A percentile compares a stretch with the other conserved stretches of the same genome.
Conservation (phyloP, 495 filamentous ascomycete species). For the Cetradonia linearis region DNA sequence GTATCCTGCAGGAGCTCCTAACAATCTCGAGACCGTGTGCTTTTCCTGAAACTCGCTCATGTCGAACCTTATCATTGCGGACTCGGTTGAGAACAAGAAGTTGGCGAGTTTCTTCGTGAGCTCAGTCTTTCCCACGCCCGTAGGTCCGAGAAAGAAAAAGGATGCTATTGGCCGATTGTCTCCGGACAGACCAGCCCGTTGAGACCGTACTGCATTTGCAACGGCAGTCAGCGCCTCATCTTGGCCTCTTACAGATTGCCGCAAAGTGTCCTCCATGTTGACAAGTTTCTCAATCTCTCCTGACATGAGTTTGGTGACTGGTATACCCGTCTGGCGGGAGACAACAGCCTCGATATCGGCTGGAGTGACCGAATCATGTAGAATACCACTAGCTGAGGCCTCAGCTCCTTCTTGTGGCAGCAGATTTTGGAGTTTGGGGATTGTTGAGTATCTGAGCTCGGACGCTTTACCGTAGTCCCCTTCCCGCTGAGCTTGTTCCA, state of each 20-base stretch:
- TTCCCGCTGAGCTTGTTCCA: slow-evolving; percentile 78
- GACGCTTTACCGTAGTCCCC: slow-evolving; percentile 86
- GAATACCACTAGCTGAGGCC: slow-evolving; percentile 36
- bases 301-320: slow-evolving; percentile 78
- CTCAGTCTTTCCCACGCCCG: slow-evolving; percentile 94
- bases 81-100: slow-evolving; percentile 87
- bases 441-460: slow-evolving; percentile 75
- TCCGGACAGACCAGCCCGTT: slow-evolving; percentile 80
- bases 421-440: slow-evolving; percentile 67
- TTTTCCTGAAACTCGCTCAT: slow-evolving; percentile 99
- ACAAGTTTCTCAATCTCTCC: slow-evolving; percentile 88
- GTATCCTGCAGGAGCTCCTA: slow-evolving; percentile 87
- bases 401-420: slow-evolving; percentile 62
- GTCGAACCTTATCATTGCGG: slow-evolving; percentile 85
- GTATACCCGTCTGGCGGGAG: slow-evolving; percentile 83
- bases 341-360: slow-evolving; percentile 91
- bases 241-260: slow-evolving; percentile 78
- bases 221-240: slow-evolving; percentile 88
- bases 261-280: slow-evolving; percentile 85
- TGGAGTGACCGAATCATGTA: slow-evolving; percentile 86
- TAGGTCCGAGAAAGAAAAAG: slow-evolving; percentile 97
- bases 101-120: slow-evolving; percentile 90
- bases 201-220: slow-evolving; percentile 86
- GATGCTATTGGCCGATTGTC: slow-evolving; percentile 85
- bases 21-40: slow-evolving; percentile 85